phyloP scores from a whole-genome alignment of 2,329 filamentous ascomycete species.

The Calcarisporium arbuscula region DNA sequence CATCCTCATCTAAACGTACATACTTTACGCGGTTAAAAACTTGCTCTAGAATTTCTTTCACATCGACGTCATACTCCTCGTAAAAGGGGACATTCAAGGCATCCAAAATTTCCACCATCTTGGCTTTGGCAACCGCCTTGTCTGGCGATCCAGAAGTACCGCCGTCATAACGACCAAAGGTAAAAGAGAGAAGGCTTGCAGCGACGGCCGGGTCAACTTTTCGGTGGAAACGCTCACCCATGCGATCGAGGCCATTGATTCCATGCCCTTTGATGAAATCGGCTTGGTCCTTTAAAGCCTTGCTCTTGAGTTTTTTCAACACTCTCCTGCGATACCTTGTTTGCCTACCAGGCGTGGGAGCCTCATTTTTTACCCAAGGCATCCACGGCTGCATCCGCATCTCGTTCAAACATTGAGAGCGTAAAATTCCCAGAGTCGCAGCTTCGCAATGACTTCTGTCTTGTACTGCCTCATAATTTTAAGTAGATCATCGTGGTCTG shows the following conservation, averaged over 20 bases:
- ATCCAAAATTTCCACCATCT: conserved; percentile 62
- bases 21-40: conserved; percentile 94
- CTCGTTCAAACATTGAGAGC: conserved; percentile 70
- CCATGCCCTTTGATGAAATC: conserved; percentile 63
- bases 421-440: conserved; percentile 92
- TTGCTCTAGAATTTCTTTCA: conserved; percentile 79
- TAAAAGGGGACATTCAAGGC: conserved; percentile 85
- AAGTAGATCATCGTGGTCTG: conserved; percentile 66
- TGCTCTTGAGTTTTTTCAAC: conserved; percentile 41
- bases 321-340: conserved; percentile 23
- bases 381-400: conserved; percentile 61
- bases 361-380: conserved; percentile 57
- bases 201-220: conserved; percentile 61
- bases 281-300: conserved; percentile 44
- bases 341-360: background rate
- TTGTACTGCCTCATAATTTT: conserved; percentile 82
- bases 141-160: conserved; percentile 37
- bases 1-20: conserved; percentile 83
- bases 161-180: conserved; percentile 56
- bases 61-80: conserved; percentile 82
- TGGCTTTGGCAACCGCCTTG: conserved; percentile 43
- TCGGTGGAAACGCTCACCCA: conserved; percentile 76
- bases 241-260: conserved; percentile 61
- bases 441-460: conserved; percentile 66
- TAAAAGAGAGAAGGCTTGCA: conserved; percentile 45